phyloP scores from a whole-genome alignment of 768 basidiomycete species.

The Podaxis rugospora region DNA sequence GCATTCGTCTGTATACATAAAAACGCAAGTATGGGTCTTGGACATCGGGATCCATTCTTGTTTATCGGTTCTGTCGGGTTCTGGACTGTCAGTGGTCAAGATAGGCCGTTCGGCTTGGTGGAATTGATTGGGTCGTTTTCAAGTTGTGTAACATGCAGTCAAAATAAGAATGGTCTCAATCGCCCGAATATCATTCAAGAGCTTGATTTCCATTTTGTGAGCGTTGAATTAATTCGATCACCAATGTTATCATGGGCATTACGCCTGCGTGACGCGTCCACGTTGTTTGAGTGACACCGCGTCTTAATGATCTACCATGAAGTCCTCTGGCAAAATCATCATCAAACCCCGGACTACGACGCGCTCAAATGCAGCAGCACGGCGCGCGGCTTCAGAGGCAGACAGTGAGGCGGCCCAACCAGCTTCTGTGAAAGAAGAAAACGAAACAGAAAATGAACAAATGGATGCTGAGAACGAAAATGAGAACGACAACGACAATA shows the following conservation, averaged over 20 bases:
- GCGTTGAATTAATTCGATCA: too few relatives aligned
- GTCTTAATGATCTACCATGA: slow-evolving; percentile 2
- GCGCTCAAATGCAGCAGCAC: slow-evolving; percentile 15
- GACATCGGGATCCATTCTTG: not conserved
- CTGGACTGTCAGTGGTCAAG: not conserved
- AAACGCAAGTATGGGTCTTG: not conserved
- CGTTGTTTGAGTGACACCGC: not conserved
- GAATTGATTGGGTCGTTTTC: slow-evolving; percentile 5
- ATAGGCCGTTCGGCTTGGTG: not conserved
- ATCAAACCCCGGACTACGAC: slow-evolving; percentile 38
- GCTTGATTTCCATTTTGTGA: too few relatives aligned
- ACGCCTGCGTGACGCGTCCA: too few relatives aligned
- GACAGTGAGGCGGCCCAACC: slow-evolving; percentile 19
- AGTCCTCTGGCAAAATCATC: slow-evolving; percentile 41
- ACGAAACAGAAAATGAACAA: slow-evolving; percentile 30
- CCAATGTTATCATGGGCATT: too few relatives aligned
- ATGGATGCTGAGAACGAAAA: slow-evolving; percentile 16
- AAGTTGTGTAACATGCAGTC: not conserved
- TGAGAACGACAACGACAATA: slow-evolving; percentile 29
- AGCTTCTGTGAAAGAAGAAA: slow-evolving; percentile 24
- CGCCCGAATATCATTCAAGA: not conserved
- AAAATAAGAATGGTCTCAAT: not conserved
- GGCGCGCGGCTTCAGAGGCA: slow-evolving; percentile 17
- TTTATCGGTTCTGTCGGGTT: not conserved
- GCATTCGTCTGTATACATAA: slow-evolving; percentile 9